Conservation (phyloP, 148 eudicot species). For the Camellia granthamiana region DNA sequence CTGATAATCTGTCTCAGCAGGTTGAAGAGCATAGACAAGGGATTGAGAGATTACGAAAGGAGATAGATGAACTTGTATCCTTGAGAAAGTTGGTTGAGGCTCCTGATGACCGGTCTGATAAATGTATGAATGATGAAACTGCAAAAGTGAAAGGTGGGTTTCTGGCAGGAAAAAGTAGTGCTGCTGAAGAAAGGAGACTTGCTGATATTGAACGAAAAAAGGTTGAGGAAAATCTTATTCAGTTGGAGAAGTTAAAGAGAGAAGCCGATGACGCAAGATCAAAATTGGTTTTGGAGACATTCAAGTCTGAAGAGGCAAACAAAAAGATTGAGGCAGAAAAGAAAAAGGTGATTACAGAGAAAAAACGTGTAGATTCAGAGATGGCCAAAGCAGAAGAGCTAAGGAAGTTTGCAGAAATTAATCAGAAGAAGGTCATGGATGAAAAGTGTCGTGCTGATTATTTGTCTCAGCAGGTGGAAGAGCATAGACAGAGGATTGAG, state of each 20-base stretch:
- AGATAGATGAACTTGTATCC: constrained; percentile 18
- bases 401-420: constrained; percentile 39
- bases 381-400: constrained; percentile 35
- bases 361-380: constrained; percentile 28
- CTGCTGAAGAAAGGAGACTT: constrained; percentile 43
- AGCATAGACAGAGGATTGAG: constrained; percentile 26
- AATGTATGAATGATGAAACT: not conserved
- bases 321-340: constrained; percentile 45
- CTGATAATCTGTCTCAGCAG: constrained; percentile 40
- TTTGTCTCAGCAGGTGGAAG: constrained; percentile 40
- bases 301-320: constrained; percentile 41
- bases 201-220: constrained; percentile 41
- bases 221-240: constrained; percentile 34
- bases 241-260: constrained; percentile 43
- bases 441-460: constrained; percentile 46
- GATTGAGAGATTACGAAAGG: constrained; percentile 34
- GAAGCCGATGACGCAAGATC: constrained; percentile 39
- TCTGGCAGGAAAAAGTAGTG: constrained; percentile 39
- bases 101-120: constrained; percentile 24
- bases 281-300: constrained; percentile 30
- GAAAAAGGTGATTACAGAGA: constrained; percentile 26
- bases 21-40: constrained; percentile 28
- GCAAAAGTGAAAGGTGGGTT: not conserved
- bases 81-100: constrained; percentile 15
- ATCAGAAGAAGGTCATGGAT: constrained; percentile 34